Evolutionary conservation across 164 flowering plant genomes (phyloP), one percentile per base, ranked within the genome.

Genomic region (Vitis amurensis): DNA sequence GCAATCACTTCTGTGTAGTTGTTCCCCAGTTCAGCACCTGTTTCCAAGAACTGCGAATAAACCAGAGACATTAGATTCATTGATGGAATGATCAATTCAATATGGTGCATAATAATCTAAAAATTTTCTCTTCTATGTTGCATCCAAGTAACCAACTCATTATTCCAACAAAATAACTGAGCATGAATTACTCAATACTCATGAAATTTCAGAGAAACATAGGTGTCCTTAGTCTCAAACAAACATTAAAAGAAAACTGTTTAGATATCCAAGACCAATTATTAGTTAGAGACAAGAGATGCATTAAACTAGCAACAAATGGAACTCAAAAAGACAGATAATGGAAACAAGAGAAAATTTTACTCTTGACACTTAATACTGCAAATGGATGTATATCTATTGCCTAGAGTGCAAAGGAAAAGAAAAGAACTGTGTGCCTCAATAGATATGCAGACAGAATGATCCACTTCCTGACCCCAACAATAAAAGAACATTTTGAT

Each of bases 1-100:
- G 99, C 97, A 82, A 96, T 92, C 48, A 96, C 97, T 74, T 91
- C 97, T 55, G 86, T 78, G 71, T 91, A 96, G 70, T 80, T 86
- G 72, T 81, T 92, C 37, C 89, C 97, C 70, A 96, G 71, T 65
- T 96, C 99, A 56, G 85, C 87, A 53, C 87, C 87, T 8, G 85
- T 84, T 77, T 96, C 99, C 82, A 96, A 73, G 71, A 96, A 96
- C 99, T 96, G 89, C 79, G 82, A 14, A 47, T 44, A 66, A 57
- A 50, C 47, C 2, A 53, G 55, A 52, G 8, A 65, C 16, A 50
- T 47, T 23, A 5, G n/a, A n/a, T 27, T 5, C n/a, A 29, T 19
- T 51, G 10, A 59, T 47, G 2, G 13, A 72, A 30, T 12, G 2
- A 17, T 3, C 44, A 37, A 37, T 37, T 37, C 44, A 37, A 37